A percentile compares a stretch with the other conserved stretches of the same genome.
These are phyloP conservation scores for Colletotrichum endophyticum DNA, from an alignment of 2,329 filamentous ascomycete species.

Conservation along the genomic window DNA sequence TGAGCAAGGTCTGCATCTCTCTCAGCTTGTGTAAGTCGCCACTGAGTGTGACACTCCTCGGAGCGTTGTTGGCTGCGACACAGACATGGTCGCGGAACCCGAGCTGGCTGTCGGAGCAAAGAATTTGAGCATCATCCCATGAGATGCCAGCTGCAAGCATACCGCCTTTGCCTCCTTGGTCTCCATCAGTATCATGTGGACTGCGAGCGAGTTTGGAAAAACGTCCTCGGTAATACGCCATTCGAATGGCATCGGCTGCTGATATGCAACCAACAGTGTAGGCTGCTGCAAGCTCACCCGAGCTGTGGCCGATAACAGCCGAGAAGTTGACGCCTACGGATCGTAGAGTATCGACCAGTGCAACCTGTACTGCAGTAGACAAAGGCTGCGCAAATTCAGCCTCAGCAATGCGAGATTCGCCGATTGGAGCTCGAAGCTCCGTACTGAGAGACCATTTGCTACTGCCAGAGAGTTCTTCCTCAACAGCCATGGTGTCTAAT, in stretches of 20 bases:
- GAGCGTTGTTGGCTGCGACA: conserved; percentile 28
- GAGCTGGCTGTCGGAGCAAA: neutral
- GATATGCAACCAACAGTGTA: conserved; percentile 20
- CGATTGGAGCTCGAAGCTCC: neutral
- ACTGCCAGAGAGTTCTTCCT: neutral
- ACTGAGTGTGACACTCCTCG: conserved; percentile 23
- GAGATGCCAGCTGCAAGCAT: neutral
- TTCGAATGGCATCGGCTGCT: neutral
- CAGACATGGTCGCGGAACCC: conserved; percentile 17
- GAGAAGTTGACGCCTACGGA: neutral
- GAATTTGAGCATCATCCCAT: neutral
- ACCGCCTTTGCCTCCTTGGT: neutral
- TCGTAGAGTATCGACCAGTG: conserved; percentile 30
- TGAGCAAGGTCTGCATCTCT: conserved; percentile 23
- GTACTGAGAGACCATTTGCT: neutral
- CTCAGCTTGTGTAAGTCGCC: conserved; percentile 32
- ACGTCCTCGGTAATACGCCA: neutral
- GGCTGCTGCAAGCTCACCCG: conserved; percentile 23
- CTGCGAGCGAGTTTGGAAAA: neutral
- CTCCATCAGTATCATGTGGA: neutral
- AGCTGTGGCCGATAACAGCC: conserved; percentile 22
- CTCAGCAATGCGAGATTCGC: neutral
- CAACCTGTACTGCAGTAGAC: conserved; percentile 40
- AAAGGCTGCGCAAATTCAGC: conserved; percentile 41
- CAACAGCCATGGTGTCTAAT: neutral